These are phyloP conservation scores for Stagonosporopsis tanaceti DNA, from an alignment of 2,329 filamentous ascomycete genomes.

Conservation along the genomic window DNA sequence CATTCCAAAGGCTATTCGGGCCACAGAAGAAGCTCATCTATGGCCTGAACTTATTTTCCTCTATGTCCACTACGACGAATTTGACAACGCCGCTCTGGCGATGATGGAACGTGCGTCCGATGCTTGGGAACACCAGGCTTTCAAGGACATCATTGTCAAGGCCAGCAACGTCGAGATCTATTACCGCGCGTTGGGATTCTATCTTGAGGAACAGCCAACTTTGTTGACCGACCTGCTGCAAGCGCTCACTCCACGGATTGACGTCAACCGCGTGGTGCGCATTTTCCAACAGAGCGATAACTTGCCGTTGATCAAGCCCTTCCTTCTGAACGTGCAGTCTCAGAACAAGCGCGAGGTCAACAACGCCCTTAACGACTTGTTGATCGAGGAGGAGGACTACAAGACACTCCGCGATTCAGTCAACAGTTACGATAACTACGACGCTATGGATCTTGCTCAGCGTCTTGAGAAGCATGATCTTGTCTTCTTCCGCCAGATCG, in stretches of 20 bases:
- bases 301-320: constrained; percentile 96
- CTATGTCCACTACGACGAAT: constrained; percentile 98
- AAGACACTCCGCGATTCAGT: constrained; percentile 98
- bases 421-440: constrained; percentile 99
- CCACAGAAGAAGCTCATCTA: constrained; percentile 90
- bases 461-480: constrained; percentile 97
- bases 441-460: constrained; percentile 88
- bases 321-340: constrained; percentile 92
- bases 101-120: constrained; percentile 98
- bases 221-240: constrained; percentile 95
- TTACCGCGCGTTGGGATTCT: constrained; percentile 96
- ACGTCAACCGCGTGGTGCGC: constrained; percentile 98
- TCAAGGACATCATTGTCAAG: constrained; percentile 99
- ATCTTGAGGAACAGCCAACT: constrained; percentile 95
- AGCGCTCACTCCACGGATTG: constrained; percentile 88
- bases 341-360: constrained; percentile 99
- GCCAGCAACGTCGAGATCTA: constrained; percentile 99
- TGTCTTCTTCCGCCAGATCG: constrained; percentile 99
- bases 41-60: constrained; percentile 99
- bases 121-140: constrained; percentile 98
- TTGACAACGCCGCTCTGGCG: constrained; percentile 93
- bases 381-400: constrained; percentile 99
- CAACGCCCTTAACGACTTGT: constrained; percentile 94
- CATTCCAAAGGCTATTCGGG: constrained; percentile 94
- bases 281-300: constrained; percentile 99